phyloP scores from a whole-genome alignment of 1,284 basidiomycete species.

The Irpex lacteus region DNA sequence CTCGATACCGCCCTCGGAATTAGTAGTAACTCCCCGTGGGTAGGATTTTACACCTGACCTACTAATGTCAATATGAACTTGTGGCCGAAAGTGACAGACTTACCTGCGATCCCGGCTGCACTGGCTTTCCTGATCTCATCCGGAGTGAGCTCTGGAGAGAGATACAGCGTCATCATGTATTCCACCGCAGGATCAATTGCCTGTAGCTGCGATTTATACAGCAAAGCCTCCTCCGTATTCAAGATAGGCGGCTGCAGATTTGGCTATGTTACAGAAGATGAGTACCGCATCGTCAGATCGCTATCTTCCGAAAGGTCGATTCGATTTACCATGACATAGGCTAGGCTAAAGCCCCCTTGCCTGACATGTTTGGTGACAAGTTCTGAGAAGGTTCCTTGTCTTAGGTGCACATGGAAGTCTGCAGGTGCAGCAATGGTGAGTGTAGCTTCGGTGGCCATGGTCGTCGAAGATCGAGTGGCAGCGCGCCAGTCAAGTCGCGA shows the following conservation, averaged over 20 bases:
- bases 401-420: conserved; percentile 96
- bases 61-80: conserved; percentile 5
- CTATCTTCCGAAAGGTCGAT: too few relatives aligned
- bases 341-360: conserved; percentile 86
- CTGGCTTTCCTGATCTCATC: conserved; percentile 90
- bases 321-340: conserved; percentile 88
- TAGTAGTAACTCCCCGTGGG: conserved; percentile 96
- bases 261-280: conserved; percentile 53
- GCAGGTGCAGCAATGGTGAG: conserved; percentile 71
- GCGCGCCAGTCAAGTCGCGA: not conserved
- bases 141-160: conserved; percentile 88
- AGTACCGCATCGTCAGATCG: conserved; percentile 6
- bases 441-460: conserved; percentile 19
- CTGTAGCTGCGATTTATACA: conserved; percentile 78
- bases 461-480: not conserved
- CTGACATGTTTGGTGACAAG: conserved; percentile 92
- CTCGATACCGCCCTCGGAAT: conserved; percentile 96
- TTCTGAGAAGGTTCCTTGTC: conserved; percentile 81
- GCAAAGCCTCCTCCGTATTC: conserved; percentile 77
- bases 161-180: conserved; percentile 96
- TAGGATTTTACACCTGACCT: conserved; percentile 90
- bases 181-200: conserved; percentile 76
- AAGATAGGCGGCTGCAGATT: conserved; percentile 94
- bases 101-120: conserved; percentile 78
- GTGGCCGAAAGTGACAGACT: conserved; percentile 2